Evolutionary conservation across 768 basidiomycete genomes (phyloP).

Genomic region (Naganishia kalamii): DNA sequence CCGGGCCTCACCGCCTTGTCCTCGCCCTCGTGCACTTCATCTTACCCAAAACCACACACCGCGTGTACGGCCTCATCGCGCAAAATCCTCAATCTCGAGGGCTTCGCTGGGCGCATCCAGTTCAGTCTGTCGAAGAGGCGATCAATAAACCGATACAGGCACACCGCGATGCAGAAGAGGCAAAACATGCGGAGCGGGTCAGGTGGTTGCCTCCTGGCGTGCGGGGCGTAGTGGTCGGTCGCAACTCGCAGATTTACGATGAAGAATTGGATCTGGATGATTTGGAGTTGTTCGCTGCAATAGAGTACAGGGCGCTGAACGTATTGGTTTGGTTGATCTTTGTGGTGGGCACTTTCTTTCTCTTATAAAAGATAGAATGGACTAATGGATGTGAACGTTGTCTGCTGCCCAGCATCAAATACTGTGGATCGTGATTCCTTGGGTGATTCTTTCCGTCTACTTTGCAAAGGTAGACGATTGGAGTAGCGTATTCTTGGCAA

Average conservation of each 20-base stretch:
- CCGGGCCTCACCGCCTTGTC: not conserved
- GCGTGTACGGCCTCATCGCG: not conserved
- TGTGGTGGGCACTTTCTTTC: conserved; percentile 28
- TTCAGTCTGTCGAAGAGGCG: not conserved
- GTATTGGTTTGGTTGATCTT: conserved; percentile 33
- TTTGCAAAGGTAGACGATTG: conserved; percentile 28
- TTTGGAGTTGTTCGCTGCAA: conserved; percentile 38
- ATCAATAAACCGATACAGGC: not conserved
- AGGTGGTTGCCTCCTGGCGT: conserved; percentile 38
- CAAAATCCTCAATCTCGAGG: not conserved
- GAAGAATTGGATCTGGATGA: conserved; percentile 41
- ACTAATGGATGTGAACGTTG: not conserved
- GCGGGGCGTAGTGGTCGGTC: conserved; percentile 34
- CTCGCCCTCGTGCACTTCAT: not conserved
- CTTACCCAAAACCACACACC: not conserved
- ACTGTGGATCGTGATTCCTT: conserved; percentile 33
- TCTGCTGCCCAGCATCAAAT: conserved; percentile 31
- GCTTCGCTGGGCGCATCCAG: not conserved
- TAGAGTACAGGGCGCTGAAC: conserved; percentile 40
- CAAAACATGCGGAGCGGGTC: conserved; percentile 20
- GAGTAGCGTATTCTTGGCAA: conserved; percentile 27
- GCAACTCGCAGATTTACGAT: conserved; percentile 39
- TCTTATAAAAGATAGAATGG: not conserved
- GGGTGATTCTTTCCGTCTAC: conserved; percentile 40
- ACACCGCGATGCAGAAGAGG: conserved; percentile 15